Evolutionary conservation across 257 asterid species (phyloP).

Genomic region (Orobanche coerulescens): DNA sequence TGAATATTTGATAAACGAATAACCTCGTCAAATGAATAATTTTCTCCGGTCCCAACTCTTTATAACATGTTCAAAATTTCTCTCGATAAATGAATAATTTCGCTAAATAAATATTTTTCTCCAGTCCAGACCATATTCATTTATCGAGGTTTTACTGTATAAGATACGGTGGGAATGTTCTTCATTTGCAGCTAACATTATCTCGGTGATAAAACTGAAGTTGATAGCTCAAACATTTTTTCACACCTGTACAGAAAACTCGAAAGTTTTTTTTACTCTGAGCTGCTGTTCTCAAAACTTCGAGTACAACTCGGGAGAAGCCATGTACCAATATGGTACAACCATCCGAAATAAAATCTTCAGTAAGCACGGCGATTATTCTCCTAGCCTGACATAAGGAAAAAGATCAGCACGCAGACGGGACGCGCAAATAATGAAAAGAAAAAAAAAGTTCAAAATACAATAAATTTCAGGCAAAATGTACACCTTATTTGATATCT

Average conservation of each 20-base stretch:
- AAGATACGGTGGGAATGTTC: too few relatives aligned
- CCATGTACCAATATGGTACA: slow-evolving; percentile 96
- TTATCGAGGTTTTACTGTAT: too few relatives aligned
- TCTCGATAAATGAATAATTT: too few relatives aligned
- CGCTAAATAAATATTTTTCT: too few relatives aligned
- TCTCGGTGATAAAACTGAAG: background rate
- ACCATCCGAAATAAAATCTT: slow-evolving; percentile 85
- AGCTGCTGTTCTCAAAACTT: slow-evolving; percentile 72
- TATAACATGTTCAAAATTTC: too few relatives aligned
- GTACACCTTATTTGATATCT: slow-evolving; percentile 69
- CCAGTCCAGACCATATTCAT: too few relatives aligned
- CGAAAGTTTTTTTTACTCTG: slow-evolving; percentile 60
- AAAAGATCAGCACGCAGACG: background rate
- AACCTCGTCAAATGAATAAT: too few relatives aligned
- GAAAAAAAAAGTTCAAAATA: background rate
- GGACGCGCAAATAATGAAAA: background rate
- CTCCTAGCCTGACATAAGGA: slow-evolving; percentile 58
- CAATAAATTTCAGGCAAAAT: too few relatives aligned
- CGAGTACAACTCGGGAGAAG: slow-evolving; percentile 82
- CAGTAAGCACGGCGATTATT: slow-evolving; percentile 77
- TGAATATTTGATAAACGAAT: too few relatives aligned
- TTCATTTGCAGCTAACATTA: too few relatives aligned
- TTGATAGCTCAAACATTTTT: background rate
- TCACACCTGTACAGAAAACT: slow-evolving; percentile 75
- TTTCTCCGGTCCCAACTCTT: too few relatives aligned